A percentile compares a stretch with the other conserved stretches of the same genome.
These are phyloP conservation scores for Astrocystis sublimbata DNA, from an alignment of 495 filamentous ascomycete genomes.

Conservation along the genomic window DNA sequence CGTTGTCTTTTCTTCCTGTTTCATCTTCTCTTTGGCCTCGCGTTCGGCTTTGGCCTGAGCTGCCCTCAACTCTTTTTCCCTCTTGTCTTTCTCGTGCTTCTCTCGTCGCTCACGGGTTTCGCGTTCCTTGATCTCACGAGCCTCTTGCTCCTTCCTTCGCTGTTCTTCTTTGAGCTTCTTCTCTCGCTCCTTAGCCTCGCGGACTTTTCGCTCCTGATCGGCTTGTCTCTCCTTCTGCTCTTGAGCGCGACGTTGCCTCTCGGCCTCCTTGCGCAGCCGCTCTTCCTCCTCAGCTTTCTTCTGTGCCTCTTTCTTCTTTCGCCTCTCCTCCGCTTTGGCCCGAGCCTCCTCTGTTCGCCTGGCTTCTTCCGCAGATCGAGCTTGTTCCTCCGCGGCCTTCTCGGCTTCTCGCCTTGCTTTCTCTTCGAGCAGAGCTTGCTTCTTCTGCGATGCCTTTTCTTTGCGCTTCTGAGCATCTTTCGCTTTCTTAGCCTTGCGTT, in stretches of 20 bases:
- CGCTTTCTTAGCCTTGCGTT: slow-evolving; percentile 88
- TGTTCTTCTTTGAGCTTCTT: slow-evolving; percentile 63
- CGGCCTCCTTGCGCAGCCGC: slow-evolving; percentile 72
- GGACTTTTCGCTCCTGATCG: slow-evolving; percentile 78
- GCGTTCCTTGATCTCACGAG: slow-evolving; percentile 60
- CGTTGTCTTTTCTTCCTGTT: slow-evolving; percentile 51
- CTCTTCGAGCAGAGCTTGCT: slow-evolving; percentile 85
- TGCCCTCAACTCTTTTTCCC: slow-evolving; percentile 49
- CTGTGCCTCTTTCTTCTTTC: slow-evolving; percentile 90
- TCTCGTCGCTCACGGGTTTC: slow-evolving; percentile 70
- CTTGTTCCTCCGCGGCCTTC: slow-evolving; percentile 87
- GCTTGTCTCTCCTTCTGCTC: slow-evolving; percentile 83
- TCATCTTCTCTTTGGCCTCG: slow-evolving; percentile 53
- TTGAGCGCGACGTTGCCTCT: slow-evolving; percentile 71
- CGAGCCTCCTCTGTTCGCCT: slow-evolving; percentile 79
- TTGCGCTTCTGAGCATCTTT: slow-evolving; percentile 92
- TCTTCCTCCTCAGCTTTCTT: slow-evolving; percentile 89
- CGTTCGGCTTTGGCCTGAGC: slow-evolving; percentile 48
- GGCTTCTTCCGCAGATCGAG: slow-evolving; percentile 70
- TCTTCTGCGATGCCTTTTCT: slow-evolving; percentile 83
- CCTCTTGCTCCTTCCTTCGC: slow-evolving; percentile 48
- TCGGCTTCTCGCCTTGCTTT: slow-evolving; percentile 82
- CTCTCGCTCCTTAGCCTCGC: slow-evolving; percentile 67
- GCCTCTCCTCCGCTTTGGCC: slow-evolving; percentile 80
- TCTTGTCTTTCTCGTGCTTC: slow-evolving; percentile 62